Evolutionary conservation across 2,329 filamentous ascomycete genomes (phyloP), one percentile per base, ranked within the genome.

Genomic region (Colletotrichum sp.): DNA sequence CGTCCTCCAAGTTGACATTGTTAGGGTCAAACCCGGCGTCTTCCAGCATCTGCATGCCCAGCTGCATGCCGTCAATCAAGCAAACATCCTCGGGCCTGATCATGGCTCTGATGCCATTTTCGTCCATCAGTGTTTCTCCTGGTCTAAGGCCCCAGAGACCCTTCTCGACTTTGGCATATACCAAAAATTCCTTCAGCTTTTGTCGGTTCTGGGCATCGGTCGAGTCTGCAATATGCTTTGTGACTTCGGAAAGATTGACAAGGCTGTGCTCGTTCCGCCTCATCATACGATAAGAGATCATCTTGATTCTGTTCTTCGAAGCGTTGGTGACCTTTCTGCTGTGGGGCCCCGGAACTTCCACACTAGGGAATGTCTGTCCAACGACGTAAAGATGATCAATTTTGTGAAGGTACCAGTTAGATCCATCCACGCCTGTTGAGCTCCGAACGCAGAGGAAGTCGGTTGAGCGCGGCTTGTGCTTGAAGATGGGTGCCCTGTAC

Each of bases 41-140:
- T 78, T 95, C 92, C 34, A 99, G 92, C 83, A 98, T 94, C 82
- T 98, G 96, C 78, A 95, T 93, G 60, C 97, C 97, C 52, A 98
- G 94, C 84, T 99, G 96, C 96, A 99, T 99, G 1, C 96, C 95
- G 82, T 99, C 96, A 34, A 99, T 92, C 60, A 98, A 86, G 84
- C 96, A 99, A 2, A 99, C 95, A 81, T 99, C 96, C 84, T 99
- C 97, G 0, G 97, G 96, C 78, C 96, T 96, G 79, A 99, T 96
- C 93, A 98, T 96, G 28, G 92, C 90, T 55, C 96, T 93, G 77
- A 99, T 93, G 3, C 92, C 92, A 28, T 94, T 91, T 81, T 96
- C 94, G 76, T 98, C 95, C 15, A 96, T 95, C 26, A 97, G 88
- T 1, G 91, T 88, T 79, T 98, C 95, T 26, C 92, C 92, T 10